Percentiles rank a stretch among this genome's conserved stretches.
Evolutionary conservation across 805 yeast species (phyloP).

Genomic region (Saccharomycopsis synnaedendra): DNA sequence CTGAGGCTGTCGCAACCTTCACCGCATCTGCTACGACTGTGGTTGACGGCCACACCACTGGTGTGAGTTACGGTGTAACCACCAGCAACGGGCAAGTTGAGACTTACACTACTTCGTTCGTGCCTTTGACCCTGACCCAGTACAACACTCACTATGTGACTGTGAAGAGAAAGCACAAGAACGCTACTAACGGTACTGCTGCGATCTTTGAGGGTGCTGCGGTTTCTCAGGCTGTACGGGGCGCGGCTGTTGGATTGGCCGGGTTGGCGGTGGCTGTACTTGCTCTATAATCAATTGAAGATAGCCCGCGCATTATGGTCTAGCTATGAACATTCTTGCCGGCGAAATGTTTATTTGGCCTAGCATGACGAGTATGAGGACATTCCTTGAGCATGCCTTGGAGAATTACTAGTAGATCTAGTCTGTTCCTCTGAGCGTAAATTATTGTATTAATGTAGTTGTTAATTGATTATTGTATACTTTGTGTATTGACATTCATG

Average conservation of each 20-base stretch:
- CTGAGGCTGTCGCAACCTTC: constrained; percentile 2
- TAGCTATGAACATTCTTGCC: too few species aligned
- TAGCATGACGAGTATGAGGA: too few species aligned
- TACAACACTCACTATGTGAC: constrained; percentile 15
- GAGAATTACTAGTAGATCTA: too few species aligned
- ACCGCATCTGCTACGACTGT: constrained; percentile 13
- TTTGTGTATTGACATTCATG: too few species aligned
- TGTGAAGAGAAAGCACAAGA: constrained; percentile 8
- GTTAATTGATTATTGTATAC: too few species aligned
- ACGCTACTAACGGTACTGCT: not conserved
- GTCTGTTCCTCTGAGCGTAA: too few species aligned
- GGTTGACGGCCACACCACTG: constrained; percentile 15
- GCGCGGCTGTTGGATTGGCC: constrained; percentile 3
- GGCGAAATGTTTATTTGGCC: too few species aligned
- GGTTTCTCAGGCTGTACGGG: not conserved
- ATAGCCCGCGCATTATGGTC: not conserved
- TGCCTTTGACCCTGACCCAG: constrained; percentile 16
- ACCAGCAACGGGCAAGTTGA: constrained; percentile 1
- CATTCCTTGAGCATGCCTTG: too few species aligned
- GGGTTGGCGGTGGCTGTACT: constrained; percentile 4
- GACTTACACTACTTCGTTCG: constrained; percentile 13
- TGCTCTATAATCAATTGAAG: not conserved
- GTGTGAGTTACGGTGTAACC: constrained; percentile 9
- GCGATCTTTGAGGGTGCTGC: constrained; percentile 8
- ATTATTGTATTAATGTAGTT: too few species aligned